phyloP scores from a whole-genome alignment of 768 basidiomycete genomes.

The Auricularia auricula-judae region DNA sequence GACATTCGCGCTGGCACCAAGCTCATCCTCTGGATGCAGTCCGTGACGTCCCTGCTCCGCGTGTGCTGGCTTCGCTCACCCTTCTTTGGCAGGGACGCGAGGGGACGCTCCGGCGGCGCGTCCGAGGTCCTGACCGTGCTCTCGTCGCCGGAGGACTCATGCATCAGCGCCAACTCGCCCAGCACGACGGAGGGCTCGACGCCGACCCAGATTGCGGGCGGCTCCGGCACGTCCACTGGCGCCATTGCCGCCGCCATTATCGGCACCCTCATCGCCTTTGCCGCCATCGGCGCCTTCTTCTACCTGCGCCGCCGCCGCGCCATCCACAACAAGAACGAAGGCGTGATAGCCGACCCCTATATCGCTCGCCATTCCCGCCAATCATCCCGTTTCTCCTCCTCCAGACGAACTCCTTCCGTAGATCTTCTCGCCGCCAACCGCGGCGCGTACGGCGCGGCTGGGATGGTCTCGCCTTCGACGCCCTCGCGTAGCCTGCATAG shows the following conservation, averaged over 20 bases:
- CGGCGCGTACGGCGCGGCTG: neutral
- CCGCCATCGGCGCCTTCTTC: constrained; percentile 41
- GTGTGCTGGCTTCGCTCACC: neutral
- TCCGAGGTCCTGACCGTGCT: constrained; percentile 42
- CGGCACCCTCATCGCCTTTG: constrained; percentile 27
- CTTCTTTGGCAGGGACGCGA: constrained; percentile 31
- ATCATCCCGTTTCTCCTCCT: neutral
- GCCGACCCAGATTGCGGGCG: constrained; percentile 22
- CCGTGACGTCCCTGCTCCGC: constrained; percentile 8
- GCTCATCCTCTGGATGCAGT: constrained; percentile 31
- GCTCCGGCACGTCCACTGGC: constrained; percentile 38
- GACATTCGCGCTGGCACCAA: constrained; percentile 48
- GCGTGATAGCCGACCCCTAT: neutral
- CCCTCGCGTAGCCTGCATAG: neutral
- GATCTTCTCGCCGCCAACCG: constrained; percentile 1
- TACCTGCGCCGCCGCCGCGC: constrained; percentile 14
- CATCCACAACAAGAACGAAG: neutral
- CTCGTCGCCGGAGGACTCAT: constrained; percentile 35
- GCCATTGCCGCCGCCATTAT: constrained; percentile 24
- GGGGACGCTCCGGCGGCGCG: constrained; percentile 44
- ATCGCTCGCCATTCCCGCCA: neutral
- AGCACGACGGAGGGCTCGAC: constrained; percentile 14
- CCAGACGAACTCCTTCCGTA: neutral
- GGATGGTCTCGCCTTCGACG: neutral
- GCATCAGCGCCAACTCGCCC: constrained; percentile 37